phyloP scores from a whole-genome alignment of 2,329 filamentous ascomycete genomes.

The Calonectria honghensis region DNA sequence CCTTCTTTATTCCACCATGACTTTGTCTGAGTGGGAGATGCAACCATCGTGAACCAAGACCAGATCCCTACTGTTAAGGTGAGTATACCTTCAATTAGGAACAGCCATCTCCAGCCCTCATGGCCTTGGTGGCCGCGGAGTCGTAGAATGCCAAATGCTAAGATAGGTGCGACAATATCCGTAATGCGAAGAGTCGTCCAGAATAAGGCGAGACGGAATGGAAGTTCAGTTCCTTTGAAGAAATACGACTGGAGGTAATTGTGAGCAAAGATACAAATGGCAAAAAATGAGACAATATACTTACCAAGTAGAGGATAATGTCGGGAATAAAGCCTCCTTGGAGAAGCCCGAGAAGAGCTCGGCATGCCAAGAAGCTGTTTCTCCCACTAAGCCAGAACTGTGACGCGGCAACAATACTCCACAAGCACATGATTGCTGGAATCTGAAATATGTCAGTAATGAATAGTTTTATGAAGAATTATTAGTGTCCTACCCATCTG shows the following conservation, averaged over 20 bases:
- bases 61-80: conserved; percentile 54
- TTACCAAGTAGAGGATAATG: conserved; percentile 52
- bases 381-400: conserved; percentile 66
- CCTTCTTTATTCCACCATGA: conserved; percentile 72
- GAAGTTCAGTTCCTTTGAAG: conserved; percentile 60
- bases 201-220: conserved; percentile 45
- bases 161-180: conserved; percentile 47
- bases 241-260: conserved; percentile 54
- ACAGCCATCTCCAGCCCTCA: conserved; percentile 57
- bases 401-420: conserved; percentile 71
- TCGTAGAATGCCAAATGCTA: conserved; percentile 52
- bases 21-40: conserved; percentile 66
- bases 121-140: conserved; percentile 50
- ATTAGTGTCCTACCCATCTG: conserved; percentile 63
- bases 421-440: conserved; percentile 73
- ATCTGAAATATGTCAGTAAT: conserved; percentile 58
- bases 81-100: conserved; percentile 66
- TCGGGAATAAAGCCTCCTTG: conserved; percentile 70
- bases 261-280: conserved; percentile 50
- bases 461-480: not conserved
- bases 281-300: conserved; percentile 14
- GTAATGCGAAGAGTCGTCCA: conserved; percentile 41
- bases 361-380: conserved; percentile 62
- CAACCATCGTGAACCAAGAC: conserved; percentile 53
- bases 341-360: conserved; percentile 63